Evolutionary conservation across 768 basidiomycete species (phyloP).

Genomic region (Sarcomyxa edulis): DNA sequence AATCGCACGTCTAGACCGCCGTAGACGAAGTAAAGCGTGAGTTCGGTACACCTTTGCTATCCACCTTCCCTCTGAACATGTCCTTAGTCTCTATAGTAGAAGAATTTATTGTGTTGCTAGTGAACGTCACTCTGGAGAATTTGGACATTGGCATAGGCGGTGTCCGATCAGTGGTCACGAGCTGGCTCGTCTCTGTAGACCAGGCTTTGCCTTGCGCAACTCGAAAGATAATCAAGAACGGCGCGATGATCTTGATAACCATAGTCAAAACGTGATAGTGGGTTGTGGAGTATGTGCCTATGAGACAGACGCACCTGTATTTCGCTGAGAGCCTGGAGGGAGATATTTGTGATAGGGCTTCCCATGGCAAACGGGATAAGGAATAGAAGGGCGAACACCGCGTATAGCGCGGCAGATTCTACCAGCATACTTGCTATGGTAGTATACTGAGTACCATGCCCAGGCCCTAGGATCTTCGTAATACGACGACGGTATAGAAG

Average conservation of each 20-base stretch:
- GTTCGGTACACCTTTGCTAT: no score
- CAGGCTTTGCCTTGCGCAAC: slow-evolving; percentile 9
- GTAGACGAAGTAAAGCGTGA: no score
- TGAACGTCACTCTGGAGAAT: no score
- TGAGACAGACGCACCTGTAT: slow-evolving; percentile 10
- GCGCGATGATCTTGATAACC: slow-evolving; percentile 4
- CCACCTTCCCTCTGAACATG: no score
- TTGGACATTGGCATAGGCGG: no score
- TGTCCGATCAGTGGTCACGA: no score
- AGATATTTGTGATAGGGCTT: slow-evolving; percentile 8
- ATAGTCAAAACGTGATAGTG: slow-evolving; percentile 1
- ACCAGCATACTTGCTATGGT: slow-evolving; percentile 12
- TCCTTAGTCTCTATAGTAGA: no score
- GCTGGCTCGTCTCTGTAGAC: slow-evolving; percentile 6
- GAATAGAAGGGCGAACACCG: slow-evolving; percentile 12
- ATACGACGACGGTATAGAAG: slow-evolving; percentile 11
- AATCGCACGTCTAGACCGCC: no score
- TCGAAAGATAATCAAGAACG: slow-evolving; percentile 12
- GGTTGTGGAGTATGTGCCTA: not conserved
- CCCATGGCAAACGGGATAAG: slow-evolving; percentile 10
- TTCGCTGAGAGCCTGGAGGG: slow-evolving; percentile 10
- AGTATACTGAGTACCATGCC: slow-evolving; percentile 14
- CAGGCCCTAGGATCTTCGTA: slow-evolving; percentile 6
- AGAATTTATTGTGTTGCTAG: no score
- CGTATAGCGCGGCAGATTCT: slow-evolving; percentile 14